Evolutionary conservation across 148 eudicot genomes (phyloP).

Genomic region (Nepenthes gracilis): DNA sequence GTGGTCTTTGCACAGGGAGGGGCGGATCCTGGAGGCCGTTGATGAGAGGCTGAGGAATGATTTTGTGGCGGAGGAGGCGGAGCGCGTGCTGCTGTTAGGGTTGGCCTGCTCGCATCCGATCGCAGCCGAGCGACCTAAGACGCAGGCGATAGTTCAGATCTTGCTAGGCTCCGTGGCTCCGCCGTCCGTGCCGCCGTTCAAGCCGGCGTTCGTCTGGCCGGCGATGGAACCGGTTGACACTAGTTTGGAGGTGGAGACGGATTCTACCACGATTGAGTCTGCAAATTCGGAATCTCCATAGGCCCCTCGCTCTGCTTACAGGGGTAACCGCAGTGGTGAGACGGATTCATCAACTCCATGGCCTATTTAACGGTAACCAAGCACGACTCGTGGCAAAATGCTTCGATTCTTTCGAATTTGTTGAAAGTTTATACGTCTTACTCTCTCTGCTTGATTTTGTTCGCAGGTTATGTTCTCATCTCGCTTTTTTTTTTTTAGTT

Average conservation of each 20-base stretch:
- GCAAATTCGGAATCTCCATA: constrained; percentile 23
- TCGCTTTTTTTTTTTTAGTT: no score
- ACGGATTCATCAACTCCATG: no score
- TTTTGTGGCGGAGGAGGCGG: constrained; percentile 43
- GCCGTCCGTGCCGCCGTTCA: constrained; percentile 50
- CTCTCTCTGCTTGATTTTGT: no score
- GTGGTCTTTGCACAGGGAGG: constrained; percentile 62
- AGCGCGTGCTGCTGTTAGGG: constrained; percentile 50
- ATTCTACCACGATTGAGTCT: constrained; percentile 14
- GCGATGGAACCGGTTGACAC: constrained; percentile 33
- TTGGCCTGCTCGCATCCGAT: constrained; percentile 70
- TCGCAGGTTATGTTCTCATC: no score
- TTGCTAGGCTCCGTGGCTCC: constrained; percentile 36
- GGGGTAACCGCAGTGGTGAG: not conserved
- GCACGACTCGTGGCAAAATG: no score
- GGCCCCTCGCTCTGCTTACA: constrained; percentile 18
- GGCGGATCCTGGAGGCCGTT: constrained; percentile 38
- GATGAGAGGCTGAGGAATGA: constrained; percentile 40
- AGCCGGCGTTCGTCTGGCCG: constrained; percentile 76
- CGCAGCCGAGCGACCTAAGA: constrained; percentile 49
- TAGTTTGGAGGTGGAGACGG: constrained; percentile 13
- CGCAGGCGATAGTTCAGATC: constrained; percentile 41
- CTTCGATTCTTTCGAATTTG: no score
- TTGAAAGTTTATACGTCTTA: no score
- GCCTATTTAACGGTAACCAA: no score